Evolutionary conservation across 139 green algal genomes (phyloP), one percentile per base, ranked within the genome.

Genomic region (Chlamydomonas incerta): DNA sequence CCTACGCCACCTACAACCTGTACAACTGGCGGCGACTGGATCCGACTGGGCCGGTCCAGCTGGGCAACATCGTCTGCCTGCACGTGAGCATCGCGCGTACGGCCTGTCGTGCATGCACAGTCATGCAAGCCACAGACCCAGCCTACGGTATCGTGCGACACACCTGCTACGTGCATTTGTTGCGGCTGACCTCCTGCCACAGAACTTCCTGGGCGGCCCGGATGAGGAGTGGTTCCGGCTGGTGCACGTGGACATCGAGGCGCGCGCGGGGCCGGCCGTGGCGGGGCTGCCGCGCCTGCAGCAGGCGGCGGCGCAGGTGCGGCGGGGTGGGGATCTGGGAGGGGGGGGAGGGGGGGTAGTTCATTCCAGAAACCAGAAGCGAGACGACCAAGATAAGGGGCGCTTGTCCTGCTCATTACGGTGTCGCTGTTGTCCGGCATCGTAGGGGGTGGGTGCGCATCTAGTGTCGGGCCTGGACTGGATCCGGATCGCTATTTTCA

Each of bases 201-300:
- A 93, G 81, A 91, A 93, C 81, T 93, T 93, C 82, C 68, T 91
- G 68, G 90, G 85, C 3, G 85, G 87, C 28, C 41, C 81, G 29
- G 90, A 93, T 47, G 87, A 93, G 77, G 87, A 91, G 87, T 89
- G 86, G 74, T 93, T 93, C 62, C 62, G 90, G 11, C 67, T 90
- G 35, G 81, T 93, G 60, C 90, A 93, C n/a, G 76, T 93, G 23
- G 82, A 88, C 34, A 93, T 93, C 41, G 90, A 93, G 80, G 90
- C 87, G 2, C 26, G 72, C 18, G 81, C 87, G 18, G 87, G 74
- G 57, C 60, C 72, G 18, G 90, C 84, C 3, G 37, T 91, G 24
- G 80, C 87, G 35, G 74, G 60, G 68, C 83, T 90, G 14, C 62
- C 41, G 34, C 58, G 34, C 0, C 63, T 90, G 75, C 83, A 91